These are phyloP conservation scores for Atractiella rhizophila DNA, from an alignment of 768 basidiomycete species.

Conservation along the genomic window DNA sequence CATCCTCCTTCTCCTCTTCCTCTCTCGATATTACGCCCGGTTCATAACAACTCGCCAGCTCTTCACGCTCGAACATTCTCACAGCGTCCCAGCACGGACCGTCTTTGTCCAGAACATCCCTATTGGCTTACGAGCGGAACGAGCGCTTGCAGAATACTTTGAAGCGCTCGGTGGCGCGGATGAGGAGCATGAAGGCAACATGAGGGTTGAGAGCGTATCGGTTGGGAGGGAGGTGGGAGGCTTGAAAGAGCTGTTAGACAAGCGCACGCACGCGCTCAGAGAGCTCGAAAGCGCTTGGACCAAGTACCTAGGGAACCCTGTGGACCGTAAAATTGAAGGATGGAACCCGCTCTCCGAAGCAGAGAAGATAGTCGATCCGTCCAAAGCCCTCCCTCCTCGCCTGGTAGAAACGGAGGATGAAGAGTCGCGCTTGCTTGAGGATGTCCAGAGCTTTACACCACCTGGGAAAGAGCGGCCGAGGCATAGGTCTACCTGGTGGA, in stretches of 20 bases:
- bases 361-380: conserved; percentile 29
- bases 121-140: conserved; percentile 56
- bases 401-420: background rate
- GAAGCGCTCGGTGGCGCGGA: conserved; percentile 45
- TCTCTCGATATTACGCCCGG: conserved; percentile 53
- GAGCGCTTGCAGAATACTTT: conserved; percentile 71
- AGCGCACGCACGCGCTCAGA: conserved; percentile 52
- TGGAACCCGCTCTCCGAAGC: conserved; percentile 35
- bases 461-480: conserved; percentile 55
- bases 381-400: conserved; percentile 23
- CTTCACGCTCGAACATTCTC: conserved; percentile 78
- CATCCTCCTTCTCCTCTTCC: conserved; percentile 53
- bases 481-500: conserved; percentile 38
- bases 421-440: background rate
- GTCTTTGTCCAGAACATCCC: conserved; percentile 70
- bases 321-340: conserved; percentile 20
- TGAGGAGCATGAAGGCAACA: conserved; percentile 3
- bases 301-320: conserved; percentile 80
- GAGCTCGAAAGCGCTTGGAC: conserved; percentile 66
- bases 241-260: conserved; percentile 45
- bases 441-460: conserved; percentile 36
- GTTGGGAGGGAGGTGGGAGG: conserved; percentile 59
- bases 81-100: conserved; percentile 79
- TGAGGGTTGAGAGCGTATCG: conserved; percentile 68
- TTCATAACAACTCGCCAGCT: conserved; percentile 40